Percentiles rank a stretch among this genome's conserved stretches.
Conservation (phyloP, 768 basidiomycete species). For the Mycena amicta region DNA sequence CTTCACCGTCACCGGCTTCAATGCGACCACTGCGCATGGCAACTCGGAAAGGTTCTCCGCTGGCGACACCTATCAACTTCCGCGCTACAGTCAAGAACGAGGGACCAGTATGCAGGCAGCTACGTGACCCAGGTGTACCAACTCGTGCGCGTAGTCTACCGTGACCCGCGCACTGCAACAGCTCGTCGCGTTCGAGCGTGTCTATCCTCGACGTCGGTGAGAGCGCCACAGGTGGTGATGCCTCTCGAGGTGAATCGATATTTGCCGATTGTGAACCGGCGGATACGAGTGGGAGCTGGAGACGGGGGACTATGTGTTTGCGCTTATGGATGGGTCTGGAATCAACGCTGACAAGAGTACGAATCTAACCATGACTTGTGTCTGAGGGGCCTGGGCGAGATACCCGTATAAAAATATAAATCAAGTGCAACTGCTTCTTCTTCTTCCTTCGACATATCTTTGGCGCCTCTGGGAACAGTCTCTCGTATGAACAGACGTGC, state of each 20-base stretch:
- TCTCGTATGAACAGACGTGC: too few species aligned
- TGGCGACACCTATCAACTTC: constrained; percentile 26
- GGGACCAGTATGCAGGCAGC: constrained; percentile 22
- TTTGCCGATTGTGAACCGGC: constrained; percentile 25
- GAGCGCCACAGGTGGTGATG: constrained; percentile 17
- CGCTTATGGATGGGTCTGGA: constrained; percentile 24
- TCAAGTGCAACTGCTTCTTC: too few species aligned
- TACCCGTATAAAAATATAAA: too few species aligned
- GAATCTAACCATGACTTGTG: constrained; percentile 25
- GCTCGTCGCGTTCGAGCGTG: constrained; percentile 26
- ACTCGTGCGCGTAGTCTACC: constrained; percentile 23
- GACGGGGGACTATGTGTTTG: constrained; percentile 28
- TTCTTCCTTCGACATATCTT: too few species aligned
- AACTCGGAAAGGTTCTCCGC: constrained; percentile 14
- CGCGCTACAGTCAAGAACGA: constrained; percentile 24
- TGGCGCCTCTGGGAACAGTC: too few species aligned
- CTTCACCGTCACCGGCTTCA: background rate
- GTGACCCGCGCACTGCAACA: constrained; percentile 23
- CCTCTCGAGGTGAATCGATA: constrained; percentile 27
- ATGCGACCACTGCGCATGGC: background rate
- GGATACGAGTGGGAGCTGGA: constrained; percentile 27
- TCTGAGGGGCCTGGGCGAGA: too few species aligned
- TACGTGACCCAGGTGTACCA: constrained; percentile 29
- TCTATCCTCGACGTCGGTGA: constrained; percentile 25
- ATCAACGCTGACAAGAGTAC: constrained; percentile 16